A percentile compares a stretch with the other conserved stretches of the same genome.
These are phyloP conservation scores for Parachaetomium inaequale DNA, from an alignment of 495 filamentous ascomycete species.

Conservation along the genomic window DNA sequence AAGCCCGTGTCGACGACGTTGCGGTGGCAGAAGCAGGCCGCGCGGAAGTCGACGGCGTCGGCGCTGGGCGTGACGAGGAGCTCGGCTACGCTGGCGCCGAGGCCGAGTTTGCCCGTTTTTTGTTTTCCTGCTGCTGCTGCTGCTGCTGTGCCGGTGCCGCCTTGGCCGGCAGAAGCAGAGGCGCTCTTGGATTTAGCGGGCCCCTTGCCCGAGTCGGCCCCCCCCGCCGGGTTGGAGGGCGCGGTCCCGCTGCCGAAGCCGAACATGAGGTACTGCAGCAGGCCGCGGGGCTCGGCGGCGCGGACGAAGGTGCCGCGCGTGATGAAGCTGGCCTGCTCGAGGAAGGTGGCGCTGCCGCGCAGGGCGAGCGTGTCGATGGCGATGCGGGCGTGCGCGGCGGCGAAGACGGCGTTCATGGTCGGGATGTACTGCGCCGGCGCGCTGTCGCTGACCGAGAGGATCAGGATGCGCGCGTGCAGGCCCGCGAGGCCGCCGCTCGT, in stretches of 20 bases:
- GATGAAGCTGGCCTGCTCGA: slow-evolving; percentile 90
- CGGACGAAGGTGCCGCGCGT: slow-evolving; percentile 86
- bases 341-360: slow-evolving; percentile 75
- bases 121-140: background rate
- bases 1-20: slow-evolving; percentile 87
- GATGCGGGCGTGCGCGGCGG: slow-evolving; percentile 77
- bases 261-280: slow-evolving; percentile 93
- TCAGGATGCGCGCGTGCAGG: slow-evolving; percentile 79
- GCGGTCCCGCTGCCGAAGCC: slow-evolving; percentile 59
- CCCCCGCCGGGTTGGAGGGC: slow-evolving; percentile 14
- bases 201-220: background rate
- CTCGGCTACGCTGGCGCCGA: slow-evolving; percentile 25
- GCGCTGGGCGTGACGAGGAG: slow-evolving; percentile 68
- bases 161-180: slow-evolving; percentile 47
- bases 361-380: slow-evolving; percentile 89
- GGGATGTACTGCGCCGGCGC: slow-evolving; percentile 90
- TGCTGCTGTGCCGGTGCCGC: slow-evolving; percentile 13
- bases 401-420: slow-evolving; percentile 97
- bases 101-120: slow-evolving; percentile 7
- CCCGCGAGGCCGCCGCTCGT: slow-evolving; percentile 36
- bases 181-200: background rate
- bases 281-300: slow-evolving; percentile 54
- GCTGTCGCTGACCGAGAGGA: slow-evolving; percentile 76
- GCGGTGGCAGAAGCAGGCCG: slow-evolving; percentile 95
- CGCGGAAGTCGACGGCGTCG: slow-evolving; percentile 90